Percentiles rank a stretch among this genome's conserved stretches.
These are phyloP conservation scores for Fonsecaea erecta DNA, from an alignment of 2,329 filamentous ascomycete genomes.

Conservation along the genomic window DNA sequence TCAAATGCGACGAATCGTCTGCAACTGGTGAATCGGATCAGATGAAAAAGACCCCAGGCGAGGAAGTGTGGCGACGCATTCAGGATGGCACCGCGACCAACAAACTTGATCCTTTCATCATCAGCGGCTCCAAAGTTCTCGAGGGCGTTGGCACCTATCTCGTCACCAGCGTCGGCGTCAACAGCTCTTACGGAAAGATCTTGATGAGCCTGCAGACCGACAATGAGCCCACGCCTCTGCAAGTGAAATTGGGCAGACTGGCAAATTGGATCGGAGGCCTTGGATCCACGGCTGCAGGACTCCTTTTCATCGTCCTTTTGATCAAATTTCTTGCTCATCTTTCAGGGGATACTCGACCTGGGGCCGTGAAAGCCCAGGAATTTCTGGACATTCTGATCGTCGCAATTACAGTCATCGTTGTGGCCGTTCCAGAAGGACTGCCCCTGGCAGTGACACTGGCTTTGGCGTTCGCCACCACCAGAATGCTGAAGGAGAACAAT, in stretches of 20 bases:
- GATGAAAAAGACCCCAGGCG: constrained; percentile 67
- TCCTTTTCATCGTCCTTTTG: constrained; percentile 83
- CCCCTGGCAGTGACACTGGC: constrained; percentile 78
- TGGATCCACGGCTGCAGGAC: constrained; percentile 73
- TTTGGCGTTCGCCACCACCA: constrained; percentile 74
- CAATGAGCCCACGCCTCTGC: constrained; percentile 75
- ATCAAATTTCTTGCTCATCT: constrained; percentile 81
- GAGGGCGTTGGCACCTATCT: constrained; percentile 77
- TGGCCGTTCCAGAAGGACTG: constrained; percentile 77
- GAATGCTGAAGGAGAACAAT: constrained; percentile 79
- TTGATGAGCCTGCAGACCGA: constrained; percentile 74
- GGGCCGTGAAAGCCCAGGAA: constrained; percentile 76
- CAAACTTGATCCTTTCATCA: constrained; percentile 72
- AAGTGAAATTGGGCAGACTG: constrained; percentile 74
- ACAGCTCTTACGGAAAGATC: constrained; percentile 76
- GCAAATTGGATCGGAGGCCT: constrained; percentile 79
- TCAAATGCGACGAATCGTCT: constrained; percentile 75
- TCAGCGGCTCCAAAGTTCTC: constrained; percentile 79
- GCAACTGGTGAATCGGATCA: constrained; percentile 75
- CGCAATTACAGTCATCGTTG: constrained; percentile 78
- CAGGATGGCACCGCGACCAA: constrained; percentile 57
- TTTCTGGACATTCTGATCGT: constrained; percentile 79
- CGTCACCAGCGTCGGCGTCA: constrained; percentile 72
- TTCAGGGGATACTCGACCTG: constrained; percentile 55
- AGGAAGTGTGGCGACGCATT: constrained; percentile 63